Evolutionary conservation across 208 protist species (phyloP).

Genomic region (Naegleria fowleri): DNA sequence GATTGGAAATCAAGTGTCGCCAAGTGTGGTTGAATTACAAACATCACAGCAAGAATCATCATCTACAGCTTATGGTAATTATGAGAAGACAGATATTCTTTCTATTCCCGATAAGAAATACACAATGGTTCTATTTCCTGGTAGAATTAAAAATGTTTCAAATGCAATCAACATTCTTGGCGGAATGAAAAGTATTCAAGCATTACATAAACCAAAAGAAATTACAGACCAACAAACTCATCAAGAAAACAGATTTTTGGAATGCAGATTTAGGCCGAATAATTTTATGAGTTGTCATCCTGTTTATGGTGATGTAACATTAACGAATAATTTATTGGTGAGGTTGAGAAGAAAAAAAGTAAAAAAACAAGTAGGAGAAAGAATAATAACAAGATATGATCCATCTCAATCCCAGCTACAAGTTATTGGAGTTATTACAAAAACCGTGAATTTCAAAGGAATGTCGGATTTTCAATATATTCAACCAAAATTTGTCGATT

Average conservation of each 20-base stretch:
- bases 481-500: neutral
- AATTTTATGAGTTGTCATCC: constrained; percentile 14
- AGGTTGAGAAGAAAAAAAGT: neutral
- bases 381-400: neutral
- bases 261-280: neutral
- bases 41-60: neutral
- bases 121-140: neutral
- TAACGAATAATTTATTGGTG: neutral
- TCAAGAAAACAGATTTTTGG: neutral
- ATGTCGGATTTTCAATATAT: constrained; percentile 26
- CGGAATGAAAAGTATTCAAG: neutral
- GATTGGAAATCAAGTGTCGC: too few relatives aligned
- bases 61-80: neutral
- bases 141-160: neutral
- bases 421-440: neutral
- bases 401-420: neutral
- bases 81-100: neutral
- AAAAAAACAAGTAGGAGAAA: neutral
- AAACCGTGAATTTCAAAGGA: neutral
- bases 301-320: neutral
- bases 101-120: neutral
- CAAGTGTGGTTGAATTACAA: neutral
- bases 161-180: neutral
- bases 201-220: neutral
- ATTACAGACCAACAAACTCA: neutral